Base-by-base conservation (phyloP, 306 rosid species). In the Cercis canadensis region DNA sequence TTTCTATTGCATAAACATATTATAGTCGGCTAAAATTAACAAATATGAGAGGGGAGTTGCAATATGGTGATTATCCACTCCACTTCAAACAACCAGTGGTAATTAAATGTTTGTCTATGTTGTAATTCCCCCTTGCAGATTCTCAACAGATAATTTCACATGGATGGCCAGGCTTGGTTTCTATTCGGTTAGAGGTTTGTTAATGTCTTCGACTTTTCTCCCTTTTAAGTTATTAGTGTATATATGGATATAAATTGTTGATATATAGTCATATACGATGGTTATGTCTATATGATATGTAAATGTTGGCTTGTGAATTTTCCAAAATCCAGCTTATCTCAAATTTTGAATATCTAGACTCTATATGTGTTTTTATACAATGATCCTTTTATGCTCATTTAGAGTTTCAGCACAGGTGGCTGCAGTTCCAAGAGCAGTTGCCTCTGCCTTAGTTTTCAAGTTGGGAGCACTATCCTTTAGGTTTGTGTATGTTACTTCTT, bases 111-210 rank as follows among this genome's bases (percentile, higher is more conserved):
- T n/a, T n/a, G n/a, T n/a, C n/a, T n/a, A 13, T 40, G 14, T 59
- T 61, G 53, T 75, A 39, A 31, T 32, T 69, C 74, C 40, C 72
- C 36, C 36, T 77, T 81, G 67, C 91, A 92, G 96, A 83, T 75
- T 85, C 96, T 80, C 92, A 85, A 76, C 66, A 45, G 46, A 88
- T 92, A 77, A 92, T 92, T 65, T 85, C 91, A 24, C 66, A 5
- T 19, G 97, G 92, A 78, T 92, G 97, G 91, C 96, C 96, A 54
- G 97, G 97, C 74, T 89, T 91, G 83, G 71, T 82, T 73, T 88
- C 92, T 74, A 67, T 91, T 59, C 89, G 85, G 80, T 76, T 91
- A 16, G 96, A 91, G 97, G 96, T 92, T 80, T 80, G 80, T 58
- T 74, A 24, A 19, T 43, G 4, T 52, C 24, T 53, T 45, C 50